Evolutionary conservation across 176 grass and related monocot species (phyloP).

Genomic region (Eragrostis nindensis): DNA sequence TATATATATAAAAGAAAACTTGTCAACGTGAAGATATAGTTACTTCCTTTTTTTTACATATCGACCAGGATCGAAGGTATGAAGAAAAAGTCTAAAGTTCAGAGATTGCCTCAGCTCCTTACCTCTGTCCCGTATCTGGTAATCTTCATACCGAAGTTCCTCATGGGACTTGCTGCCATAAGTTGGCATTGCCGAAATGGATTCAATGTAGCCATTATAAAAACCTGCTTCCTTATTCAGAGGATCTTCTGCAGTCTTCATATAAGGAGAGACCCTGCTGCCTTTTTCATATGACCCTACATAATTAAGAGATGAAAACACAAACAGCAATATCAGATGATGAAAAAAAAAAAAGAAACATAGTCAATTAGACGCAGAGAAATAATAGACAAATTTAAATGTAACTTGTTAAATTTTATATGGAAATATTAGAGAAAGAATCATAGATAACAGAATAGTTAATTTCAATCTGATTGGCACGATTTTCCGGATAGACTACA

Average conservation of each 20-base stretch:
- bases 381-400: not conserved
- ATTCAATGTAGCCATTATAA: not conserved
- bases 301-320: slow-evolving; percentile 12
- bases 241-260: no score
- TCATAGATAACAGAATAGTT: no score
- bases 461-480: no score
- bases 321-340: slow-evolving; percentile 16
- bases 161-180: slow-evolving; percentile 50
- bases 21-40: no score
- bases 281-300: slow-evolving; percentile 30
- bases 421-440: no score
- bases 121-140: slow-evolving; percentile 40
- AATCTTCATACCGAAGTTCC: slow-evolving; percentile 47
- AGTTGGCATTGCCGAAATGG: slow-evolving; percentile 52
- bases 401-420: not conserved
- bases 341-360: not conserved
- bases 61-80: no score
- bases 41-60: no score
- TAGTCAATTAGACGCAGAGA: not conserved
- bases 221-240: no score
- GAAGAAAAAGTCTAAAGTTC: slow-evolving; percentile 5
- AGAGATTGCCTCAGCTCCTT: slow-evolving; percentile 3
- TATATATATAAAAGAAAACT: no score
- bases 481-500: no score
- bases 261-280: slow-evolving; percentile 30